Base-by-base conservation (phyloP, 495 filamentous ascomycete species). In the Haplographium delicatum region DNA sequence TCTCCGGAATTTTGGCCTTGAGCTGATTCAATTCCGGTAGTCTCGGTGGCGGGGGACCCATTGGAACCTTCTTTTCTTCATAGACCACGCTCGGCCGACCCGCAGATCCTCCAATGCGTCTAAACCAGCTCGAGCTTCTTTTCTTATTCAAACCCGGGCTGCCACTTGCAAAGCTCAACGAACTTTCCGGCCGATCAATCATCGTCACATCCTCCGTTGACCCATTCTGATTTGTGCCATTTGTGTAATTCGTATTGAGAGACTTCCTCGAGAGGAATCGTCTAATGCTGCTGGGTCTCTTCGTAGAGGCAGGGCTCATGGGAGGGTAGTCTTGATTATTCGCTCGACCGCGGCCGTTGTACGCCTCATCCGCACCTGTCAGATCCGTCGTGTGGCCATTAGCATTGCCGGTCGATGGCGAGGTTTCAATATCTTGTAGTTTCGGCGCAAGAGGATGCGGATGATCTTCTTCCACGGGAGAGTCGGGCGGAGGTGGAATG, bases 11-110 rank as follows among this genome's bases (percentile, higher is more conserved):
- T 56, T 73, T 72, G 19, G 72, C 64, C 59, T 78, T 73, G 44
- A 80, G 65, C 26, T 68, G 69, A 52, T 65, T 72, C 50, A 82
- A 68, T 49, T 83, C 78, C 39, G 80, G 80, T 33, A 83, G 71
- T 68, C 73, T 80, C 15, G 80, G 80, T 10, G 79, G 78, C 38
- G 80, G 79, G 10, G 74, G 69, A 34, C 70, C 69, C 43, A 44
- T 44, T 8, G 50, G 43, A 13, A 39, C 30, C 9, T 25, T 33
- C 42, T 54, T 59, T 41, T 69, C 68, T 58, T 59, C 60, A 45
- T 48, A 62, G 20, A 56, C 49, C 16, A 51, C 47, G 47, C 44
- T 56, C 26, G 58, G 51, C 34, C 60, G 41, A 8, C 47, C 49
- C 24, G 44, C 27, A 3, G 30, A 30, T 33, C 50, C 41, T 15